These are phyloP conservation scores for Claviceps sorghi DNA, from an alignment of 2,329 filamentous ascomycete species.

Conservation along the genomic window DNA sequence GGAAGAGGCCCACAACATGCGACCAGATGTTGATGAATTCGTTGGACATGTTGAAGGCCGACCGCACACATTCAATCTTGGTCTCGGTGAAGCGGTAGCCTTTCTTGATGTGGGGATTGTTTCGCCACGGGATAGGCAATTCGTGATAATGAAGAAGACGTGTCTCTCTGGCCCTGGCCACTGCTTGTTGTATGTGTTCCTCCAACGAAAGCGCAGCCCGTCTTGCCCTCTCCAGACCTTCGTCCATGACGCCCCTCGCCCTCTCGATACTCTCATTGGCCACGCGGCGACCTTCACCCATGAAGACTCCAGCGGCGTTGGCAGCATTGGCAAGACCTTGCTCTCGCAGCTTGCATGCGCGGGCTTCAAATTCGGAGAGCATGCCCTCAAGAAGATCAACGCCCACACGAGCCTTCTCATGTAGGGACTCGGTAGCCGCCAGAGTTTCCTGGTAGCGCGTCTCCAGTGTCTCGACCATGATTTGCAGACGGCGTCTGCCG, in stretches of 20 bases:
- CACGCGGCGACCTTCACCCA: conserved; percentile 65
- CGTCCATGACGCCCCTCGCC: conserved; percentile 63
- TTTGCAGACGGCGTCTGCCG: conserved; percentile 65
- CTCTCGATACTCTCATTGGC: conserved; percentile 66
- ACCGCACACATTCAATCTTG: conserved; percentile 75
- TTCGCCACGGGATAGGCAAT: conserved; percentile 78
- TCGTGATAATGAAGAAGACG: conserved; percentile 82
- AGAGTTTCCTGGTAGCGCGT: conserved; percentile 74
- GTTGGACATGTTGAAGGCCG: conserved; percentile 74
- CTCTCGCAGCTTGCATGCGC: conserved; percentile 66
- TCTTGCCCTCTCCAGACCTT: conserved; percentile 68
- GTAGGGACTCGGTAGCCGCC: conserved; percentile 68
- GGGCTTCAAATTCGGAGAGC: conserved; percentile 69
- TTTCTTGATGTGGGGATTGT: conserved; percentile 82
- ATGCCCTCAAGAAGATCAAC: conserved; percentile 77
- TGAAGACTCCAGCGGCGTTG: conserved; percentile 54
- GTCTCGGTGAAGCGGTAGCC: conserved; percentile 92
- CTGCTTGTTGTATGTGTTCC: conserved; percentile 68
- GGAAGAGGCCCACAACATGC: conserved; percentile 73
- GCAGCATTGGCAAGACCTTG: conserved; percentile 54
- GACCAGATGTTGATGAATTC: conserved; percentile 98
- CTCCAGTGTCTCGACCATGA: conserved; percentile 89
- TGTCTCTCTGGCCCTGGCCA: conserved; percentile 59
- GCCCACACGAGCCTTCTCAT: conserved; percentile 80
- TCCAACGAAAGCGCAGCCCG: conserved; percentile 70